Evolutionary conservation across 176 grass and related monocot genomes (phyloP), one percentile per base, ranked within the genome.

Genomic region (Cenchrus americanus): DNA sequence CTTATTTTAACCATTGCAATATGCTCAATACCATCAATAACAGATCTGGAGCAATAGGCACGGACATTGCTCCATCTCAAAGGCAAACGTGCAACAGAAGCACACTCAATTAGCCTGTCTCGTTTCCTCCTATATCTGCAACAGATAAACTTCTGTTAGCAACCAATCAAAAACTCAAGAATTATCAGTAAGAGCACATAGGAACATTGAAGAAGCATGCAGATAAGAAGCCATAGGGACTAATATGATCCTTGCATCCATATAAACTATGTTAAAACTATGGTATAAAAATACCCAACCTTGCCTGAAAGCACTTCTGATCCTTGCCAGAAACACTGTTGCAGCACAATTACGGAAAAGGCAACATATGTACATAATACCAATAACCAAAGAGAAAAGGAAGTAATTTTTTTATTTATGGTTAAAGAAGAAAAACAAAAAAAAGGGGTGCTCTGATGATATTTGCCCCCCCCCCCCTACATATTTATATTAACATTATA

Each of bases 11-110:
- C 94, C 92, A 94, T 97, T 52, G 92, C 90, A 70, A 94, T 94
- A 94, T 97, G 94, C 40, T 97, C 94, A n/a, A 94, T 97, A 51
- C 94, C 94, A 86, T 97, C 94, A 80, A 97, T 89, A 81, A 97
- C 73, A 87, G 94, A 94, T 82, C 57, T 91, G 84, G 94, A 97
- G 77, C 94, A 94, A 82, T 97, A 97, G 66, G 92, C 92, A 26
- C 69, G 88, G n/a, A 97, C 90, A 85, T 86, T 88, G 75, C 90
- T 92, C 94, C 94, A 97, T 83, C 80, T 94, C 72, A 97, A 85
- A 55, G 94, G 94, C 86, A 97, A 84, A 22, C 92, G 90, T 83
- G 94, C 94, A 86, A 87, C 78, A 13, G 92, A 94, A 82, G 94
- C 48, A 60, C 83, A 81, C 42, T 97, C 92, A 66, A 97, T 87